Conservation (phyloP, 805 yeast species). For the Hagleromyces aurorensis region DNA sequence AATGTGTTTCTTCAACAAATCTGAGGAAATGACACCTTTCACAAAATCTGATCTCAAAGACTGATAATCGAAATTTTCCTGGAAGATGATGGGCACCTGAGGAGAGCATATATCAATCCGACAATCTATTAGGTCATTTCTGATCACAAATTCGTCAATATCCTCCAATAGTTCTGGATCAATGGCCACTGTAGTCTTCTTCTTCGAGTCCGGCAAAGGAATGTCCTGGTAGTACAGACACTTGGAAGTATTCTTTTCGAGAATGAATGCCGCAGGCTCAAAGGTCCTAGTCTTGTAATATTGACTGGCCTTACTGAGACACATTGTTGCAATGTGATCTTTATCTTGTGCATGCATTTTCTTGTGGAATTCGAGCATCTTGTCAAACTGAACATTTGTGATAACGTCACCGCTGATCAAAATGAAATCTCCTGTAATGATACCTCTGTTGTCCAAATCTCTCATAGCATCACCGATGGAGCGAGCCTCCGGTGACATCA, state of each 20-base stretch:
- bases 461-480: constrained; percentile 98
- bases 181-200: constrained; percentile 46
- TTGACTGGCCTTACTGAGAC: constrained; percentile 76
- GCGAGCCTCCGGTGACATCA: constrained; percentile 77
- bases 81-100: constrained; percentile 89
- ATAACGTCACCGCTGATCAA: constrained; percentile 91
- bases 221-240: constrained; percentile 81
- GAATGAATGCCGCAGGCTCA: constrained; percentile 77
- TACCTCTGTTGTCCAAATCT: constrained; percentile 84
- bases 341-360: constrained; percentile 65
- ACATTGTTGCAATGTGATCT: constrained; percentile 93
- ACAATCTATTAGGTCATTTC: constrained; percentile 94
- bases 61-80: constrained; percentile 94
- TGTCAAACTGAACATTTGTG: constrained; percentile 77
- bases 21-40: constrained; percentile 83
- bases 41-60: constrained; percentile 79
- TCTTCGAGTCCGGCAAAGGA: constrained; percentile 43
- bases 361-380: constrained; percentile 66
- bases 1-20: constrained; percentile 80
- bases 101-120: constrained; percentile 94
- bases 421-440: constrained; percentile 83
- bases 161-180: constrained; percentile 77
- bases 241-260: constrained; percentile 65
- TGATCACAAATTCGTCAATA: constrained; percentile 65
- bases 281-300: constrained; percentile 77